Evolutionary conservation across 257 asterid species (phyloP).

Genomic region (Linaria vulgaris): DNA sequence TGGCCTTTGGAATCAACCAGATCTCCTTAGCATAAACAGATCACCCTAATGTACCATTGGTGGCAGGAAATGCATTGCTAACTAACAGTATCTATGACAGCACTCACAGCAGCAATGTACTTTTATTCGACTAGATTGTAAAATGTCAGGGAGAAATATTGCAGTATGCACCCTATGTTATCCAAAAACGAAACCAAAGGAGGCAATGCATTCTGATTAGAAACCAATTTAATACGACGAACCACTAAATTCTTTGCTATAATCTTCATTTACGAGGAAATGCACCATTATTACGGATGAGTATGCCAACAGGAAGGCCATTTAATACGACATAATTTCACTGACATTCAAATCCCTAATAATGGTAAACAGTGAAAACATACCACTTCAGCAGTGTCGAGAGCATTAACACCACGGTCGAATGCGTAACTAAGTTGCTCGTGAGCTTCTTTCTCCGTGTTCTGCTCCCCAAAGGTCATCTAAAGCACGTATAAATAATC

Average conservation of each 20-base stretch:
- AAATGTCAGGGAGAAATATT: no score
- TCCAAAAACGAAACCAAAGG: no score
- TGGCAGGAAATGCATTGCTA: not conserved
- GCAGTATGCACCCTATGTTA: no score
- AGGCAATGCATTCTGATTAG: no score
- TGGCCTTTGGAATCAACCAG: not conserved
- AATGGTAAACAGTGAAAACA: not conserved
- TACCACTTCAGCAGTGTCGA: constrained; percentile 87
- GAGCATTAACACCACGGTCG: constrained; percentile 68
- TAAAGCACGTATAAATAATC: constrained; percentile 35
- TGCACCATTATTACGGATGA: not conserved
- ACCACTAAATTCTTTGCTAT: no score
- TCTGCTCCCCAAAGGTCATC: constrained; percentile 97
- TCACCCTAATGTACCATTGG: not conserved
- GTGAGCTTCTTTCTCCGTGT: constrained; percentile 94
- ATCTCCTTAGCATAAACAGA: not conserved
- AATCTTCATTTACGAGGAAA: not conserved
- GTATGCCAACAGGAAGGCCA: not conserved
- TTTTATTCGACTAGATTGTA: no score
- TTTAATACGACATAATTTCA: no score
- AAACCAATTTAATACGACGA: no score
- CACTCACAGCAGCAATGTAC: no score
- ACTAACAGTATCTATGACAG: no score
- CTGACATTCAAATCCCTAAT: no score
- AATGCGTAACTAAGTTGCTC: constrained; percentile 74